Conservation (phyloP, 345 rosid species). For the Melaleuca quinquenervia region DNA sequence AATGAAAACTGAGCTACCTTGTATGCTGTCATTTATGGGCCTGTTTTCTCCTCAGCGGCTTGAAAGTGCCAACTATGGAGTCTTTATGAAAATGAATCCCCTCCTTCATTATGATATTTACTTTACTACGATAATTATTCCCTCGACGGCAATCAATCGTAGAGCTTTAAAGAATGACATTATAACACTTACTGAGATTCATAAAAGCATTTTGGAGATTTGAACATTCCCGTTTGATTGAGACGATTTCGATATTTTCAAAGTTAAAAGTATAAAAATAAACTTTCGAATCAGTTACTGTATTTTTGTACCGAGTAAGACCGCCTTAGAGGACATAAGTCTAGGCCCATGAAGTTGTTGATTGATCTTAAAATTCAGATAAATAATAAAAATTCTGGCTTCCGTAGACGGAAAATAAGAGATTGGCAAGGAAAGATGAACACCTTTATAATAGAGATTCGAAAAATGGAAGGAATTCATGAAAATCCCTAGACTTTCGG, state of each 20-base stretch:
- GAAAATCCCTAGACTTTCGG: background rate
- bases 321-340: background rate
- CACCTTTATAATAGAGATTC: background rate
- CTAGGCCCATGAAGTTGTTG: background rate
- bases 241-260: background rate
- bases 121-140: background rate
- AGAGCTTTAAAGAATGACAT: background rate
- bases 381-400: background rate
- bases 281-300: background rate
- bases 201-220: background rate
- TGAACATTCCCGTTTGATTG: background rate
- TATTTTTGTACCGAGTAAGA: background rate
- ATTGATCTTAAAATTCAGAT: background rate
- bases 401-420: background rate
- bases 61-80: background rate
- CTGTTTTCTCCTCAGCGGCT: background rate
- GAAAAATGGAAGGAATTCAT: background rate
- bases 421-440: background rate
- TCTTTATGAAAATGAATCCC: background rate
- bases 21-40: background rate
- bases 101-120: background rate
- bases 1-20: background rate
- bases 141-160: background rate
- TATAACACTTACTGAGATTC: background rate
- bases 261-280: background rate